Evolutionary conservation across 805 yeast species (phyloP).

Genomic region (Myxozyma vanderwaltii): DNA sequence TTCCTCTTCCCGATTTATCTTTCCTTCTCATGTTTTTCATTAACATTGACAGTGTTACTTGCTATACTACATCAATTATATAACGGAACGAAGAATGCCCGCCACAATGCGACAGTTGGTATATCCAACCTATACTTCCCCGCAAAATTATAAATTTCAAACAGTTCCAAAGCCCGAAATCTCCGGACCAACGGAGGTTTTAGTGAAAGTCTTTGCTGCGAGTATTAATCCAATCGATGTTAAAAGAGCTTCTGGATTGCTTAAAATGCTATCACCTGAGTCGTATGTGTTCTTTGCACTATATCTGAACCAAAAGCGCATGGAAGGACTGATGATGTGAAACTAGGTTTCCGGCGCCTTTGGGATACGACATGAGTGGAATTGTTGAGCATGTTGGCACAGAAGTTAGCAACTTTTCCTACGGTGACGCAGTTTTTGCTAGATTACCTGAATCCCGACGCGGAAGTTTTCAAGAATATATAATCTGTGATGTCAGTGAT

Average conservation of each 20-base stretch:
- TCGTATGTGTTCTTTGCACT: neutral
- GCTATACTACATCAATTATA: no score
- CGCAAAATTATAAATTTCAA: slow-evolving; percentile 8
- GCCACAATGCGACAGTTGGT: slow-evolving; percentile 12
- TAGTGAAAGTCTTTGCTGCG: slow-evolving; percentile 29
- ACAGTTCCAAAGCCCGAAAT: slow-evolving; percentile 32
- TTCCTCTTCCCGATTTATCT: no score
- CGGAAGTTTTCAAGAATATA: slow-evolving; percentile 29
- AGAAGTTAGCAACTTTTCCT: slow-evolving; percentile 24
- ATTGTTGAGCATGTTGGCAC: slow-evolving; percentile 32
- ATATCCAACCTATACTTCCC: slow-evolving; percentile 14
- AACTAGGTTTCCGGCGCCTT: slow-evolving; percentile 16
- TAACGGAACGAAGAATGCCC: slow-evolving; percentile 2
- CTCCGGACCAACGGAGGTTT: slow-evolving; percentile 21
- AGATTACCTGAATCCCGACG: neutral
- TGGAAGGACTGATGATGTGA: neutral
- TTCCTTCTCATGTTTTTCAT: no score
- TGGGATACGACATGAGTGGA: slow-evolving; percentile 36
- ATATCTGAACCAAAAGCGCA: neutral
- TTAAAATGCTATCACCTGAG: slow-evolving; percentile 12
- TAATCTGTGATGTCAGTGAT: slow-evolving; percentile 2
- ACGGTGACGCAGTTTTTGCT: slow-evolving; percentile 34
- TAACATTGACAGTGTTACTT: no score
- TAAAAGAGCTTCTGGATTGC: slow-evolving; percentile 26
- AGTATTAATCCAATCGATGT: slow-evolving; percentile 35